Percentiles rank a stretch among this genome's conserved stretches.
phyloP scores from a whole-genome alignment of 768 basidiomycete genomes.

The Pulveroboletus sp. region DNA sequence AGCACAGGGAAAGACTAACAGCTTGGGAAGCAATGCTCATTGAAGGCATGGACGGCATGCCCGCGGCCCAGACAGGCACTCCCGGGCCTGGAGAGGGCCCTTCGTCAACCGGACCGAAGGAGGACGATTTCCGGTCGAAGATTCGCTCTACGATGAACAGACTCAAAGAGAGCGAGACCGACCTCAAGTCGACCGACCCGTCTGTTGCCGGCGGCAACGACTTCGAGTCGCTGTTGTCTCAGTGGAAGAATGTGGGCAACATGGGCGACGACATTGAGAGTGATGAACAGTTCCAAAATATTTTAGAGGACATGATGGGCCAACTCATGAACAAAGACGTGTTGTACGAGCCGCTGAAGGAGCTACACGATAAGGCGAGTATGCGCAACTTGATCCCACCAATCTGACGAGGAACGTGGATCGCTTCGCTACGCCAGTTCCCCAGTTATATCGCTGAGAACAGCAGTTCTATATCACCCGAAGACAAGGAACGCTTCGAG shows the following conservation, averaged over 20 bases:
- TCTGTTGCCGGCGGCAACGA: conserved; percentile 28
- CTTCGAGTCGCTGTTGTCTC: conserved; percentile 51
- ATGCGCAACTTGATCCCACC: background rate
- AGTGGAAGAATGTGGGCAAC: conserved; percentile 34
- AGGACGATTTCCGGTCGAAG: conserved; percentile 58
- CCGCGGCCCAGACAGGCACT: background rate
- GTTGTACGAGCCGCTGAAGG: conserved; percentile 85
- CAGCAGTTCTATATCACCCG: conserved; percentile 45
- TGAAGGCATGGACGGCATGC: conserved; percentile 49
- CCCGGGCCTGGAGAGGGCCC: background rate
- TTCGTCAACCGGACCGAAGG: conserved; percentile 8
- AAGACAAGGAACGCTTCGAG: conserved; percentile 62
- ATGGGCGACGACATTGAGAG: conserved; percentile 36
- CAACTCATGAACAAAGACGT: conserved; percentile 32
- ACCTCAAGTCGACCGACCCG: conserved; percentile 20
- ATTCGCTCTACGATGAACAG: conserved; percentile 73
- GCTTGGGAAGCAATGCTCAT: conserved; percentile 73
- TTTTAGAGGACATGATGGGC: conserved; percentile 64
- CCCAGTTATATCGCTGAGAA: conserved; percentile 67
- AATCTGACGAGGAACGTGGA: conserved; percentile 13
- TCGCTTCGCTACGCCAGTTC: conserved; percentile 47
- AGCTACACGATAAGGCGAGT: conserved; percentile 43
- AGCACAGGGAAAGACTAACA: conserved; percentile 41
- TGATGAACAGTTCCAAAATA: conserved; percentile 54
- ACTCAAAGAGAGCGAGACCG: conserved; percentile 61